These are phyloP conservation scores for Terana coerulea DNA, from an alignment of 768 basidiomycete genomes.

Conservation along the genomic window DNA sequence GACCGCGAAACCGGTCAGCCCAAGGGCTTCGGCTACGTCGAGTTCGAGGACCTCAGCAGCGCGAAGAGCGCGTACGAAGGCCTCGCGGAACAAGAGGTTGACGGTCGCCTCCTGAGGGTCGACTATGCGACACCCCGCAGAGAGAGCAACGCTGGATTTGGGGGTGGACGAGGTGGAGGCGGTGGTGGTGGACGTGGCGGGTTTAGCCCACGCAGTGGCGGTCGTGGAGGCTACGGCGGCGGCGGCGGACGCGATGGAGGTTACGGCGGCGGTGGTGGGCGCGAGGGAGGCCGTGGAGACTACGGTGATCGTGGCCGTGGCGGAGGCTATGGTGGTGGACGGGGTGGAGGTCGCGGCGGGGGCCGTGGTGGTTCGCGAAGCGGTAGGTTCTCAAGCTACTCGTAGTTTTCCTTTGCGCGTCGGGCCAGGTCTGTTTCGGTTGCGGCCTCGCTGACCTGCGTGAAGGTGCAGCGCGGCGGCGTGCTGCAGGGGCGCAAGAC, in stretches of 20 bases:
- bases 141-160: conserved; percentile 93
- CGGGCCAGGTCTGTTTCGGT: no score
- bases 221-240: conserved; percentile 41
- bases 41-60: conserved; percentile 44
- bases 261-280: conserved; percentile 5
- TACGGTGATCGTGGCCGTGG: conserved; percentile 69
- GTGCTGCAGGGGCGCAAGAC: no score
- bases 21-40: conserved; percentile 90
- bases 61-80: conserved; percentile 32
- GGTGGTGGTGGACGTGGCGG: conserved; percentile 95
- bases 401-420: no score
- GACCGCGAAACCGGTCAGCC: conserved; percentile 87
- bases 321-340: conserved; percentile 92
- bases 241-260: conserved; percentile 7
- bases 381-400: no score
- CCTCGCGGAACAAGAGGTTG: conserved; percentile 10
- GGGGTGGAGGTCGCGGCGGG: conserved; percentile 99
- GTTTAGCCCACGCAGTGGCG: conserved; percentile 62
- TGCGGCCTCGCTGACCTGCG: no score
- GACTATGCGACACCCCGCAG: conserved; percentile 92
- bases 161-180: conserved; percentile 96
- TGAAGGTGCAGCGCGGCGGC: no score
- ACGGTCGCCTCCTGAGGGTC: conserved; percentile 65
- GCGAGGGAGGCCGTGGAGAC: conserved; percentile 35
- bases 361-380: conserved; percentile 40